Evolutionary conservation across 2,329 filamentous ascomycete species (phyloP).

Genomic region (Pseudogymnoascus verrucosus): DNA sequence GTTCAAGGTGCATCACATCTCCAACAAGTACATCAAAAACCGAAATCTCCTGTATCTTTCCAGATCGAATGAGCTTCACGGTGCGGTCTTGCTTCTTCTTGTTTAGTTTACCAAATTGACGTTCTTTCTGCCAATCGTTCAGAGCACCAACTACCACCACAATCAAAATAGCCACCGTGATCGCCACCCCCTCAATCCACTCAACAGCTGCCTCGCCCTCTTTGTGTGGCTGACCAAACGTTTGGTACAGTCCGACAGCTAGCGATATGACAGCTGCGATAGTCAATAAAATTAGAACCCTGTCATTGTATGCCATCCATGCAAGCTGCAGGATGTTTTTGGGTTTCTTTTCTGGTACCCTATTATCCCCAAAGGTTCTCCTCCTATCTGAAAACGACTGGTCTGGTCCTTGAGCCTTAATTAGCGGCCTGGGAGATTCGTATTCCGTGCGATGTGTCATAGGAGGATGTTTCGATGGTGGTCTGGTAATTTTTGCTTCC

Average conservation of each 20-base stretch:
- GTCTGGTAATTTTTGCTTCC: conserved; percentile 31
- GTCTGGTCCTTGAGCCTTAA: conserved; percentile 58
- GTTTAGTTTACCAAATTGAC: conserved; percentile 57
- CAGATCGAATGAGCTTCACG: conserved; percentile 60
- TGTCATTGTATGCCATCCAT: conserved; percentile 68
- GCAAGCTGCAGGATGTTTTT: conserved; percentile 52
- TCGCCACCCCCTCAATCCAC: conserved; percentile 62
- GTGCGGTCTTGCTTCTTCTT: conserved; percentile 54
- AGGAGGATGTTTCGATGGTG: conserved; percentile 11
- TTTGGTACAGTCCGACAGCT: conserved; percentile 62
- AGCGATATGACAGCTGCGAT: conserved; percentile 61
- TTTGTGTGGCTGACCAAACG: conserved; percentile 39
- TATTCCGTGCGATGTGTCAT: conserved; percentile 46
- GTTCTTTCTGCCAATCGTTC: conserved; percentile 63
- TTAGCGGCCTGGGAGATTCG: conserved; percentile 53
- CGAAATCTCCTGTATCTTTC: conserved; percentile 54
- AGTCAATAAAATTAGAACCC: conserved; percentile 62
- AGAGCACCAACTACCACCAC: conserved; percentile 54
- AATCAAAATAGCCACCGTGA: conserved; percentile 56
- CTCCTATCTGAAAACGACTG: conserved; percentile 53
- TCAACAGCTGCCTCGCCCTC: conserved; percentile 41
- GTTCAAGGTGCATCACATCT: conserved; percentile 60
- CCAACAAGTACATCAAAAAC: conserved; percentile 61
- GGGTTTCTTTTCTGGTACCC: conserved; percentile 54
- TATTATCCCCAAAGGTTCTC: conserved; percentile 52